Conservation (phyloP, 2,329 filamentous ascomycete genomes). For the Ampelomyces quisqualis region DNA sequence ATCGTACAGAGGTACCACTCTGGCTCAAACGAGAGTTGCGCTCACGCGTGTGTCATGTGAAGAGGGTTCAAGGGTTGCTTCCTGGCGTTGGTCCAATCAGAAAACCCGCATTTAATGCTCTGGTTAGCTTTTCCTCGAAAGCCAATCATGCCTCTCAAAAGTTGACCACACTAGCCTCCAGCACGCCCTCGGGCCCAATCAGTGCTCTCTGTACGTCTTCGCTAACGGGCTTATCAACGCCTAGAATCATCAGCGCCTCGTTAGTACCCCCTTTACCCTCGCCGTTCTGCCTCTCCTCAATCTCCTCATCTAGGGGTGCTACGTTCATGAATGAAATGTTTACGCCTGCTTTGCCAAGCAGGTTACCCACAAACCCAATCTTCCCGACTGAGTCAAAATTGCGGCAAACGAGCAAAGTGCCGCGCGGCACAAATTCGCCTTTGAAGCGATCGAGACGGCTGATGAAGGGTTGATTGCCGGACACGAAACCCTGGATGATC, state of each 20-base stretch:
- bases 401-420: conserved; percentile 73
- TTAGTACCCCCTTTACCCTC: conserved; percentile 43
- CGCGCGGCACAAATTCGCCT: conserved; percentile 71
- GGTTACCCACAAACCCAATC: conserved; percentile 74
- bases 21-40: no score
- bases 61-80: no score
- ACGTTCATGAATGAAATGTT: conserved; percentile 84
- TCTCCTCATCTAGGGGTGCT: conserved; percentile 54
- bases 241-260: conserved; percentile 81
- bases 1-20: no score
- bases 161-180: conserved; percentile 57
- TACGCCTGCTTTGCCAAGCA: conserved; percentile 67
- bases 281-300: conserved; percentile 25
- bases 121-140: no score
- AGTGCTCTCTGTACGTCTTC: conserved; percentile 55
- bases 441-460: conserved; percentile 72
- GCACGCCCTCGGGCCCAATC: conserved; percentile 51
- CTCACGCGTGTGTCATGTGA: no score
- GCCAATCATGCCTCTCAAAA: conserved; percentile 10
- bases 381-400: conserved; percentile 82
- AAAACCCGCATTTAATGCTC: no score
- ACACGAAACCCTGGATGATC: conserved; percentile 66
- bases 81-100: no score
- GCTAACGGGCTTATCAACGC: conserved; percentile 66
- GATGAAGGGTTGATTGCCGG: conserved; percentile 66